Base-by-base conservation (phyloP, 2,329 filamentous ascomycete species). In the Clonostachys rosea region DNA sequence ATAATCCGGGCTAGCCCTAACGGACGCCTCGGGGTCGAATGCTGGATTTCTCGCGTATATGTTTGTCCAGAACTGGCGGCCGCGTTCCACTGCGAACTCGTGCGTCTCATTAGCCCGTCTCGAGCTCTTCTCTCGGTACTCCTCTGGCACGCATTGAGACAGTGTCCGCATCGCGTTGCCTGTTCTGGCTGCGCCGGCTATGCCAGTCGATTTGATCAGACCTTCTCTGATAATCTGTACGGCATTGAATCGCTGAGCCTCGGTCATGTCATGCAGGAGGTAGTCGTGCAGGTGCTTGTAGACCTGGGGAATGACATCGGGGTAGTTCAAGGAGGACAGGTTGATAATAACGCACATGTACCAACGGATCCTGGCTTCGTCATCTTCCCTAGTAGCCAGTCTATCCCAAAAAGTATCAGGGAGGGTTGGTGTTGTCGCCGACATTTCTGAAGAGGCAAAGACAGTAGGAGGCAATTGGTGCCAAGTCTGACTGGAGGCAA, bases 281-380 rank as follows among this genome's bases (percentile, higher is more conserved):
- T 51, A 35, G 5, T 37, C 16, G 8, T 36, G 14, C 16, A 53
- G 42, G 43, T 53, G 51, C 14, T 36, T 30, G 36, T 50, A 53
- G 8, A 53, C 51, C 16, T 45, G 37, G 17, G 51, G 51, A 13
- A 53, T 46, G 10, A 53, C 44, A 18, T 53, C 51, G 9, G 51
- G 49, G 30, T 51, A 53, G 35, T 53, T 53, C 5, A 51, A 43
- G 12, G 49, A 46, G 5, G 49, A 48, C 7, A 53, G 47, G 16
- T 40, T 53, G 35, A 53, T 45, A 16, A 53, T 48, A 16, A 47
- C 47, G 35, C 51, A 53, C 42, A 48, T 49, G 41, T 53, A 53
- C 51, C 49, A 51, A 4, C 45, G 44, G 17, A 50, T 42, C 14
- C 44, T 46, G 20, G 17, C 36, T 13, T 45, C 34, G n/a, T n/a